Base-by-base conservation (phyloP, 2,329 filamentous ascomycete genomes). In the Myriosclerotinia scirpicola region DNA sequence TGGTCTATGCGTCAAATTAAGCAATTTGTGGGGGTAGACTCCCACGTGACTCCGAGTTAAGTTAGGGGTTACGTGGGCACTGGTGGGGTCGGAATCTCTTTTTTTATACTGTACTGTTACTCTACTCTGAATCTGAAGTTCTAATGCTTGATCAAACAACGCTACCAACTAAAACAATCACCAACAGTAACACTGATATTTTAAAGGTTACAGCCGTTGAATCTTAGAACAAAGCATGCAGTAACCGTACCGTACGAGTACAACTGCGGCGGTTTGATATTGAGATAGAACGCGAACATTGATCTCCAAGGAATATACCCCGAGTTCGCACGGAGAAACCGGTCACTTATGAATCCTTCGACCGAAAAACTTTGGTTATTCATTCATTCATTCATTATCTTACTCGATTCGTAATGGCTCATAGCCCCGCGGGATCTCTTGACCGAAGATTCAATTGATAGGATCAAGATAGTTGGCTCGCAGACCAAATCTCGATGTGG, bases 161-260 rank as follows among this genome's bases (percentile, higher is more conserved):
- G 1, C 44, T 38, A 40, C 58, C 58, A 50, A 60, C 56, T 26
- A 48, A 38, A 48, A 22, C n/a, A 38, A 20, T 3, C n/a, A 60
- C 44, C 44, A 60, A 50, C 58, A 38, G 44, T n/a, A 3, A 17
- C 56, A 36, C 44, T 38, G 22, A 20, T n/a, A 38, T 20, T 17
- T 26, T 38, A 30, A 60, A 38, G 30, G 30, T 50, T 9, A 60
- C 3, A 12, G 17, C 30, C 30, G 20, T 60, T 50, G 14, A 22
- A n/a, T n/a, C 48, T 60, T 17, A 60, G 30, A 48, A 60, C 42
- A 59, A 60, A 50, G 20, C 30, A 60, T 60, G 58, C 30, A 50
- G n/a, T 12, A 20, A 50, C 14, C 14, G 44, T 38, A 34, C 30
- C 4, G 6, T 34, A 5, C 2, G 30, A 34, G 30, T 5, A 20